These are phyloP conservation scores for Graphiopsis chlorocephala DNA, from an alignment of 2,329 filamentous ascomycete species.

Conservation along the genomic window DNA sequence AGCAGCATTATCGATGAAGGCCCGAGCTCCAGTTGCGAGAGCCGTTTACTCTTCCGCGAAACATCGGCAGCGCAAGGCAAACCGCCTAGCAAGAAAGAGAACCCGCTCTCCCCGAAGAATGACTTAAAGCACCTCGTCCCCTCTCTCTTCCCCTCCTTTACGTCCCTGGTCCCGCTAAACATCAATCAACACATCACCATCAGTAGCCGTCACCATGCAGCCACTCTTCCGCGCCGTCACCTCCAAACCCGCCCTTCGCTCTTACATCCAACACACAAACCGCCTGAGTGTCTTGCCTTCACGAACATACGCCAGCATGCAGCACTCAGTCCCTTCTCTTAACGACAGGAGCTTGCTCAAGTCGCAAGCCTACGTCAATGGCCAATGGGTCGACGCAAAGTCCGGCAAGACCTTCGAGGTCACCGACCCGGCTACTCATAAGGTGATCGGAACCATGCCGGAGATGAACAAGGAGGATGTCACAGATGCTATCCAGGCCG, in stretches of 20 bases:
- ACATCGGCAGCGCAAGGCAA: slow-evolving; percentile 10
- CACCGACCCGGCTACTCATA: slow-evolving; percentile 77
- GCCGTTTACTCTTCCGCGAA: background rate
- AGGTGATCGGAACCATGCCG: slow-evolving; percentile 76
- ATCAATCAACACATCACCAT: slow-evolving; percentile 6
- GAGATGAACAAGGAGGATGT: slow-evolving; percentile 80
- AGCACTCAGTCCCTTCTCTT: slow-evolving; percentile 43
- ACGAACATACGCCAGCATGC: slow-evolving; percentile 42
- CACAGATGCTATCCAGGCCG: slow-evolving; percentile 78
- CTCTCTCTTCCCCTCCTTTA: slow-evolving; percentile 2
- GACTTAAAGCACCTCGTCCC: background rate
- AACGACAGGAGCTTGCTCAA: slow-evolving; percentile 67
- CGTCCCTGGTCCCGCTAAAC: background rate
- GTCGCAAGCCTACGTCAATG: slow-evolving; percentile 81
- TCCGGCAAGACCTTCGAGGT: slow-evolving; percentile 93
- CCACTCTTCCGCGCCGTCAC: slow-evolving; percentile 22
- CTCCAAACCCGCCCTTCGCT: slow-evolving; percentile 21
- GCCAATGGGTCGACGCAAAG: slow-evolving; percentile 81
- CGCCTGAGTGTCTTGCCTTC: slow-evolving; percentile 22
- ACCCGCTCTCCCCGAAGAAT: slow-evolving; percentile 3
- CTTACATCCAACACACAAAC: slow-evolving; percentile 24
- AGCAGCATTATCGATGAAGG: background rate
- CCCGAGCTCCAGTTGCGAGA: background rate
- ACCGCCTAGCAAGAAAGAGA: background rate
- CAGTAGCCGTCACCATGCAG: slow-evolving; percentile 22